A percentile compares a stretch with the other conserved stretches of the same genome.
These are phyloP conservation scores for Dendrobium huoshanense DNA, from an alignment of 106 monocot genomes.

Conservation along the genomic window DNA sequence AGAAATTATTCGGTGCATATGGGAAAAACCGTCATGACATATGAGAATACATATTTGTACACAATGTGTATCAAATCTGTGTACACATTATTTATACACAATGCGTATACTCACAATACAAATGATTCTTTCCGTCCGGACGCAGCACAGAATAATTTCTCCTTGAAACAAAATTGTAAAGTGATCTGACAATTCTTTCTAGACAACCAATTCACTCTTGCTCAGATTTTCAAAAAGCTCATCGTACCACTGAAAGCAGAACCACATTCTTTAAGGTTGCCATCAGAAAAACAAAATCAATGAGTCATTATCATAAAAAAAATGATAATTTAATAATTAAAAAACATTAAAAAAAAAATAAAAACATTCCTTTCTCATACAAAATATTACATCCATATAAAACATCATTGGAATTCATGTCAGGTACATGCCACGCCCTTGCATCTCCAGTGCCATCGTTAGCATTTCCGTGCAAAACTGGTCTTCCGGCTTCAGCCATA, in stretches of 20 bases:
- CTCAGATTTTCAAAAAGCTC: neutral
- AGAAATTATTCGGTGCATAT: no score
- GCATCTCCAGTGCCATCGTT: conserved; percentile 44
- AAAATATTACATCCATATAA: neutral
- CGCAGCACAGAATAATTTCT: no score
- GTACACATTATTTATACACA: no score
- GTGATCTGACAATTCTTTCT: no score
- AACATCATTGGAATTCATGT: neutral
- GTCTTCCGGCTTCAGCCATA: conserved; percentile 54
- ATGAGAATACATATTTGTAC: no score
- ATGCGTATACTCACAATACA: no score
- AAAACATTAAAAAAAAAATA: neutral
- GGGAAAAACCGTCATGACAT: no score
- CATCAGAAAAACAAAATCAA: neutral
- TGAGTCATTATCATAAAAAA: neutral
- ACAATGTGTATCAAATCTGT: no score
- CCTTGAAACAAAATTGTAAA: no score
- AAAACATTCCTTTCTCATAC: neutral
- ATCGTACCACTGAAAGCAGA: neutral
- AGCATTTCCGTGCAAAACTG: conserved; percentile 70
- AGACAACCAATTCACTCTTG: neutral
- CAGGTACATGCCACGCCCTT: neutral
- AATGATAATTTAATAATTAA: neutral
- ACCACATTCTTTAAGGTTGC: neutral
- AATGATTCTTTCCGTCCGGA: no score